Evolutionary conservation across 2,329 filamentous ascomycete species (phyloP).

Genomic region (Neonectria hederae): DNA sequence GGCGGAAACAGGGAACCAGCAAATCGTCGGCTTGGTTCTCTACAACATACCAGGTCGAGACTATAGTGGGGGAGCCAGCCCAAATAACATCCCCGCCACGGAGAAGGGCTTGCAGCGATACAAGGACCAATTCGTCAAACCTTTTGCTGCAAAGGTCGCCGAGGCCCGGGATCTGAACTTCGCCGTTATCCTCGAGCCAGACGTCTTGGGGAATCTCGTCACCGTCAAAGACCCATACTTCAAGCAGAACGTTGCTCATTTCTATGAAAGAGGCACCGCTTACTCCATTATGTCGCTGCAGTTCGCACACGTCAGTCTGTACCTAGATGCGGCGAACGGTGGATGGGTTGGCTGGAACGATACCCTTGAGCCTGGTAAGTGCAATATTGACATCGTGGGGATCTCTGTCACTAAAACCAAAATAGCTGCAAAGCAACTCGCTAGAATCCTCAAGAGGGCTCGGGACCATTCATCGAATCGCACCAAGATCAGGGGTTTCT

Average conservation of each 20-base stretch:
- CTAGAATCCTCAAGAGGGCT: constrained; percentile 7
- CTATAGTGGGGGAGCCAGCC: constrained; percentile 4
- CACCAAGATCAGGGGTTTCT: constrained; percentile 13
- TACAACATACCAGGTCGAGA: constrained; percentile 22
- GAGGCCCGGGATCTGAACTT: constrained; percentile 4
- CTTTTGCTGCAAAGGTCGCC: constrained; percentile 7
- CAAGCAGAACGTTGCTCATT: neutral
- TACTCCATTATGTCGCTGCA: constrained; percentile 16
- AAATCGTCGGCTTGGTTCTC: constrained; percentile 15
- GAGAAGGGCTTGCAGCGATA: constrained; percentile 2
- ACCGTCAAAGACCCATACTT: neutral
- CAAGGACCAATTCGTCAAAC: constrained; percentile 10
- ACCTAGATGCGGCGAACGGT: constrained; percentile 15
- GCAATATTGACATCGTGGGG: neutral
- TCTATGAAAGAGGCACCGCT: constrained; percentile 11
- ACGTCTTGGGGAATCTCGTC: constrained; percentile 17
- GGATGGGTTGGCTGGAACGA: constrained; percentile 16
- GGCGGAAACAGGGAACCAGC: neutral
- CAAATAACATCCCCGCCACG: constrained; percentile 2
- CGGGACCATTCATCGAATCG: neutral
- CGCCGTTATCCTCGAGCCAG: constrained; percentile 17
- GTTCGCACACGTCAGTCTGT: constrained; percentile 9
- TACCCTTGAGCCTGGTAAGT: constrained; percentile 15
- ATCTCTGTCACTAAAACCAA: neutral
- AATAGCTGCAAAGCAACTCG: constrained; percentile 4